Conservation (phyloP, 2,329 filamentous ascomycete species). For the Penicillium occitanis region DNA sequence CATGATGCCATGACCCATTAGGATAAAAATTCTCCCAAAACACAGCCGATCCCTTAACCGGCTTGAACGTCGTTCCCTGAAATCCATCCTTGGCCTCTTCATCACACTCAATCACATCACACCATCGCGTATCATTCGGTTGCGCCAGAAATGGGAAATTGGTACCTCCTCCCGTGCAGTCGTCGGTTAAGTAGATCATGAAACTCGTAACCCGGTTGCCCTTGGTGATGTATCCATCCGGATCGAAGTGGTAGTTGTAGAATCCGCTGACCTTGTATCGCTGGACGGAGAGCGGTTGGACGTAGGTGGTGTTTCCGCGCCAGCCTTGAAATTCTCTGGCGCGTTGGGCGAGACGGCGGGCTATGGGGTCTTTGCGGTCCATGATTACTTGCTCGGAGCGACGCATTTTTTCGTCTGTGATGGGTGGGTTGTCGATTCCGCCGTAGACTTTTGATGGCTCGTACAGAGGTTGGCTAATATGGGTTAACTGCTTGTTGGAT, state of each 20-base stretch:
- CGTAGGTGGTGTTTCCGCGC: neutral
- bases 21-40: constrained; percentile 5
- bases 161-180: neutral
- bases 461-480: neutral
- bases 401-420: neutral
- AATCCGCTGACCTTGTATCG: neutral
- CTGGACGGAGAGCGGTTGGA: neutral
- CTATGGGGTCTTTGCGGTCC: neutral
- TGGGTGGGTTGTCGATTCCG: neutral
- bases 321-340: neutral
- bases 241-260: neutral
- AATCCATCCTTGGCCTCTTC: neutral
- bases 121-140: neutral
- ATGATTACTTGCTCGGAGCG: neutral
- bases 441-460: neutral
- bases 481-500: no score
- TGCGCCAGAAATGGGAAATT: neutral
- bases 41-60: constrained; percentile 15
- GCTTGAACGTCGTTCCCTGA: neutral
- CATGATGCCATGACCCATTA: neutral
- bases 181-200: neutral
- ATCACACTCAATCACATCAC: constrained; percentile 8
- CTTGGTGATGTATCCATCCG: neutral
- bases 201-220: constrained; percentile 2
- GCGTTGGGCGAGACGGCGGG: neutral